Evolutionary conservation across 805 yeast species (phyloP), one percentile per base, ranked within the genome.

Genomic region (Yamadazyma laniorum): DNA sequence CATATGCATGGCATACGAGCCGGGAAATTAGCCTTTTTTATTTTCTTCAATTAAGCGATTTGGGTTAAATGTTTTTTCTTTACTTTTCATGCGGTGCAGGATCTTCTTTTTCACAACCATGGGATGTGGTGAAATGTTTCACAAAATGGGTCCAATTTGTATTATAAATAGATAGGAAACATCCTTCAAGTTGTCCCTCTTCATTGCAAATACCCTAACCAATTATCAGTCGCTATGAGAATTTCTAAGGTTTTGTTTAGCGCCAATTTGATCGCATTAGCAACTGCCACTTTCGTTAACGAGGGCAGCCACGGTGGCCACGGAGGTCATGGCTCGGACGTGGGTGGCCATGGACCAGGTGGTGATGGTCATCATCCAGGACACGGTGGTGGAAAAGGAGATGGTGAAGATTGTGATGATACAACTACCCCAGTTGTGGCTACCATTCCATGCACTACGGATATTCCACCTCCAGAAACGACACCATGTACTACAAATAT

Each of bases 161-260:
- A 11, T 13, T 34, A 34, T 34, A 34, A 34, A 34, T 28, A 28
- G 9, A 12, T 5, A 8, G 8, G 17, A 28, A n/a, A 27, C 12
- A 17, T 21, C 32, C 37, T 21, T 15, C 25, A 12, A 23, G 13
- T 16, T n/a, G n/a, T 13, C n/a, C 26, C 34, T n/a, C 34, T 31
- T 19, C 18, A 16, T 29, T 6, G 16, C 34, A n/a, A n/a, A n/a
- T n/a, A n/a, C n/a, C n/a, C n/a, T n/a, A n/a, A n/a, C n/a, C n/a
- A n/a, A n/a, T n/a, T 31, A n/a, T 31, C 35, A 12, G n/a, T 23
- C 35, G 31, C 22, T 18, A 42, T 42, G 46, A 42, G 35, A 22
- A 19, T 34, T 35, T 19, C 27, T 29, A 19, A 26, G 18, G 17
- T 39, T 31, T 12, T 42, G 28, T 25, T 16, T 17, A 14, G 28